Evolutionary conservation across 148 eudicot genomes (phyloP).

Genomic region (Arctostaphylos glauca): DNA sequence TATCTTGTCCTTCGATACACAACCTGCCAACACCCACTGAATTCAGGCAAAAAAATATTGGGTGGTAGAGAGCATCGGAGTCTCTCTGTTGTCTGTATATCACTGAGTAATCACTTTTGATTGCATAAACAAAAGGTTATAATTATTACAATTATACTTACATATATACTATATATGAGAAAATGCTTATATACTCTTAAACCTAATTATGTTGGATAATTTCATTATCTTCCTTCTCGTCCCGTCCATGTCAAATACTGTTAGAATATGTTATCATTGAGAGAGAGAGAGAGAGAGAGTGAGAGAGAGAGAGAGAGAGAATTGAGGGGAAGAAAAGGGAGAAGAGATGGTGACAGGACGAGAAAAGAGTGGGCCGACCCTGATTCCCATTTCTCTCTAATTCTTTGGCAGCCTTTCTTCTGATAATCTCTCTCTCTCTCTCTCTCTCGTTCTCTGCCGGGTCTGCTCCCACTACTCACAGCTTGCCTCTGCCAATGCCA

Average conservation of each 20-base stretch:
- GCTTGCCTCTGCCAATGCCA: no score
- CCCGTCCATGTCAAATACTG: not conserved
- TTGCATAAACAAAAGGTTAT: no score
- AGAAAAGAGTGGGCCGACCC: conserved; percentile 5
- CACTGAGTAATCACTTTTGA: no score
- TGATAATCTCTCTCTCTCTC: not conserved
- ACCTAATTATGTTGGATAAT: no score
- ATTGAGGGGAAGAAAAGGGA: not conserved
- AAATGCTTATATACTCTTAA: no score
- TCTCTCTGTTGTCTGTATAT: no score
- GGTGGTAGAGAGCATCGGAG: no score
- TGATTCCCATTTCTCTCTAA: conserved; percentile 3
- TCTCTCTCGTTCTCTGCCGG: not conserved
- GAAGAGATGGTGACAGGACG: conserved; percentile 8
- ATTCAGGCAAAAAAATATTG: no score
- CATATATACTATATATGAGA: no score
- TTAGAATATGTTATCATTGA: not conserved
- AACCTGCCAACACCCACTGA: not conserved
- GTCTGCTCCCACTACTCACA: no score
- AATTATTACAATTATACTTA: no score
- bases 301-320: not conserved
- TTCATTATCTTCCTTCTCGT: not conserved
- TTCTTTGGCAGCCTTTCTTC: conserved; percentile 12
- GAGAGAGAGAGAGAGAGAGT: conserved; percentile 8
- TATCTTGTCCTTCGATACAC: not conserved